Base-by-base conservation (phyloP, 371 early-diverging fungal genomes). In the Syncephalastrum monosporum region DNA sequence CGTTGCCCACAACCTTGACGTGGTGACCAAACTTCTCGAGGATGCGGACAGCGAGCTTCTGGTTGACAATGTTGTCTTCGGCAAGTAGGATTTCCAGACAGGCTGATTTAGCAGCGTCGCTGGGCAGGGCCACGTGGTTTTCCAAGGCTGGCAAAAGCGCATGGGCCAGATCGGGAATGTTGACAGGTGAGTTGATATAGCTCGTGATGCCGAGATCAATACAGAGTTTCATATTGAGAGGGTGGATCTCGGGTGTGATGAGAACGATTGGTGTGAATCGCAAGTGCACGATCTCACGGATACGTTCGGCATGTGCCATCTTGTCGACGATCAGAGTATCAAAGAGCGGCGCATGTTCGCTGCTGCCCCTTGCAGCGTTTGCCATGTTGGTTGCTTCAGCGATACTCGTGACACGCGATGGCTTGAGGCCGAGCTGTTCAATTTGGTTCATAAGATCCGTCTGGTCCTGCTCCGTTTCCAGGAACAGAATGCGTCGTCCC, bases 51-150 rank as follows among this genome's bases (percentile, higher is more conserved):
- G 88, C 89, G 48, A 92, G 60, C 67, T 85, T 88, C 56, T 90
- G 90, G 65, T 92, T 92, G 53, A 92, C 88, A 29, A 85, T 72
- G 55, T 92, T 90, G 61, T 91, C 92, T 67, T 91, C 92, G 8
- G 90, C 91, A 29, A 92, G 65, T 27, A 92, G 65, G 52, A 92
- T 87, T 42, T 84, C 71, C 51, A 90, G 64, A 1, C 84, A 84
- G 14, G 69, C 67, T 8, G 73, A 71, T 48, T 73, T 71, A 17
- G 60, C 54, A 17, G 83, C 68, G 49, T 84, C 83, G 23, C 72
- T 74, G 8, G 85, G 80, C 43, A 85, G 53, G 1, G 81, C 71
- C 24, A 82, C 83, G 55, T 84, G 75, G 8, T 79, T 81, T 65
- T 86, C 88, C 33, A 89, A 71, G 3, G 88, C 88, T 10, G 87